Evolutionary conservation across 2,329 filamentous ascomycete species (phyloP).

Genomic region (Botryotinia narcissicola): DNA sequence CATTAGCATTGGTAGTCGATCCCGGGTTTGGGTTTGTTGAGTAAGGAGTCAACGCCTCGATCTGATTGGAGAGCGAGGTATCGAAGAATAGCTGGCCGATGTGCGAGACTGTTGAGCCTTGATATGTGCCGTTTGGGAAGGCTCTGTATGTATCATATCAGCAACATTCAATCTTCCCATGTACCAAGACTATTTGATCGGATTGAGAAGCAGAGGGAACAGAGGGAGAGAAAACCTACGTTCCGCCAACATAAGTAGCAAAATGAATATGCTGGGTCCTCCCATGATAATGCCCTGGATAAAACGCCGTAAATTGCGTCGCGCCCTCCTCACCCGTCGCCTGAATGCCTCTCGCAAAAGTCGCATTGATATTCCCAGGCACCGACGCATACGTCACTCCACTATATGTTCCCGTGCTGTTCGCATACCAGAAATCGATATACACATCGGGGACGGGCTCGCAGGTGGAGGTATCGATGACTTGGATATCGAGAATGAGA

Average conservation of each 20-base stretch:
- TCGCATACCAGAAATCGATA: conserved; percentile 53
- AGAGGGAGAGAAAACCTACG: conserved; percentile 8
- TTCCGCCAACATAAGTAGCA: conserved; percentile 45
- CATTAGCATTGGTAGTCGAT: conserved; percentile 49
- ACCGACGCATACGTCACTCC: conserved; percentile 44
- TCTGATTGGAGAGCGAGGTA: conserved; percentile 52
- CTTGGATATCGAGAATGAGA: conserved; percentile 48
- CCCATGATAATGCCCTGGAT: conserved; percentile 47
- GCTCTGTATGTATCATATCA: conserved; percentile 1
- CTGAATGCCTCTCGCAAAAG: conserved; percentile 45
- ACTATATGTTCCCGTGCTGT: conserved; percentile 50
- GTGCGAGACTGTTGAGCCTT: conserved; percentile 52
- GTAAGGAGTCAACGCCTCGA: conserved; percentile 51
- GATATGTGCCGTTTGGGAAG: conserved; percentile 47
- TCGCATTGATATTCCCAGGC: conserved; percentile 42
- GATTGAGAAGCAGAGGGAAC: too few relatives aligned
- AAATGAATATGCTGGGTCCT: conserved; percentile 51
- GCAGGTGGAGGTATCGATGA: conserved; percentile 55
- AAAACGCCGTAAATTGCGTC: conserved; percentile 44
- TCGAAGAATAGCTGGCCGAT: conserved; percentile 66
- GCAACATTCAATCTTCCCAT: too few relatives aligned
- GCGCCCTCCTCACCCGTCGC: conserved; percentile 44
- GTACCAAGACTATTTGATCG: too few relatives aligned
- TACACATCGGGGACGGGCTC: conserved; percentile 48
- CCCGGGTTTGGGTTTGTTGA: conserved; percentile 44